Percentiles rank a stretch among this genome's conserved stretches.
phyloP scores from a whole-genome alignment of 768 basidiomycete species.

The Russula ochroleuca region DNA sequence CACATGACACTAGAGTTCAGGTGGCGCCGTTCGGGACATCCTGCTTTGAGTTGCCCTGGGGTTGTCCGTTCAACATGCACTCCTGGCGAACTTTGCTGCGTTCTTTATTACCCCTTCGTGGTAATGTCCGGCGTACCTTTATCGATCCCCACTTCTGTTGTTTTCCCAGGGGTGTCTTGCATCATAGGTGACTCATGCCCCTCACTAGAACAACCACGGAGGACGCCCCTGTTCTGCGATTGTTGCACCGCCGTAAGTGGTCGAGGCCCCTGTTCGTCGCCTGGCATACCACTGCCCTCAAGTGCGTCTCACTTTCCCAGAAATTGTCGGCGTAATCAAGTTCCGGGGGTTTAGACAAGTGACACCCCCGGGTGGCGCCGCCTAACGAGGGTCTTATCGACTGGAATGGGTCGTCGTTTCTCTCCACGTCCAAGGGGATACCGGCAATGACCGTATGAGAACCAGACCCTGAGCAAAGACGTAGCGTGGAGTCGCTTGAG shows the following conservation, averaged over 20 bases:
- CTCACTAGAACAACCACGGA: background rate
- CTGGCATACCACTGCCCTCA: background rate
- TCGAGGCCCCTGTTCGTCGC: background rate
- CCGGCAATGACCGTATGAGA: background rate
- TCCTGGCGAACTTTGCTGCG: background rate
- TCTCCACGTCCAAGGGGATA: background rate
- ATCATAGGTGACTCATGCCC: background rate
- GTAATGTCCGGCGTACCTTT: background rate
- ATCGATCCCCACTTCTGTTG: background rate
- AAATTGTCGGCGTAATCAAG: background rate
- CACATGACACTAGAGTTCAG: slow-evolving; percentile 4
- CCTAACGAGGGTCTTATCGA: background rate
- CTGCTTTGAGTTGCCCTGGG: slow-evolving; percentile 1
- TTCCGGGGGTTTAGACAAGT: background rate
- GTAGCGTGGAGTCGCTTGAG: background rate
- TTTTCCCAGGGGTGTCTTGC: background rate
- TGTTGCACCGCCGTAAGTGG: slow-evolving; percentile 2
- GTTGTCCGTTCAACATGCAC: background rate
- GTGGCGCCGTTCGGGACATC: background rate
- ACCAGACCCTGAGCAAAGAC: background rate
- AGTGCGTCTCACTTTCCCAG: background rate
- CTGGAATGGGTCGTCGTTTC: background rate
- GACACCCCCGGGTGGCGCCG: background rate
- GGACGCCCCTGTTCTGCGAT: too few relatives aligned
- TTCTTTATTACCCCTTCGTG: background rate